Percentiles rank a stretch among this genome's conserved stretches.
Conservation (phyloP, 257 asterid species). For the Fraxinus cuspidata region DNA sequence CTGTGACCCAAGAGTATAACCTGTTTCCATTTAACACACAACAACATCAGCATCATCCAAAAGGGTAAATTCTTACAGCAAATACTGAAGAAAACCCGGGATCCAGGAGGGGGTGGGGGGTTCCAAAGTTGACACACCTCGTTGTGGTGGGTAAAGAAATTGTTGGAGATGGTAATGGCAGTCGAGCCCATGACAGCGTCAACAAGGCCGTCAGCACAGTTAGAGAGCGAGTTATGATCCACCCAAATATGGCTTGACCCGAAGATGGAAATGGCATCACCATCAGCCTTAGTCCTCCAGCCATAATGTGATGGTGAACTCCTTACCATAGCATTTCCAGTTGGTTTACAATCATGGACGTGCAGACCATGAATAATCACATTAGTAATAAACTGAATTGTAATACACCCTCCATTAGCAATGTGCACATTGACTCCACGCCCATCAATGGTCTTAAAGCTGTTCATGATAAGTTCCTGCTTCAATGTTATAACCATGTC, state of each 20-base stretch:
- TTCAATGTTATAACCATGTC: conserved; percentile 83
- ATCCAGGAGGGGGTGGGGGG: background rate
- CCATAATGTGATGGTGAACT: conserved; percentile 86
- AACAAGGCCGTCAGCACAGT: conserved; percentile 92
- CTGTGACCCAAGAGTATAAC: conserved; percentile 91
- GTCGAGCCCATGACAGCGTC: conserved; percentile 96
- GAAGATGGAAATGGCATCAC: conserved; percentile 82
- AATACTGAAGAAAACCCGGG: background rate
- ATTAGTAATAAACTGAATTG: conserved; percentile 72
- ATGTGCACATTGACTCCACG: conserved; percentile 86
- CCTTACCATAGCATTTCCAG: conserved; percentile 90
- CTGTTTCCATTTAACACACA: conserved; percentile 35
- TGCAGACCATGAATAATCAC: conserved; percentile 80
- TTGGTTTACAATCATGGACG: conserved; percentile 76
- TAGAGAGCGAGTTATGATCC: conserved; percentile 84
- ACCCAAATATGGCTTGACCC: conserved; percentile 90
- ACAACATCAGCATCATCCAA: background rate
- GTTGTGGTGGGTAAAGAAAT: conserved; percentile 82
- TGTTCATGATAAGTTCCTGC: conserved; percentile 90
- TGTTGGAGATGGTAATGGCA: conserved; percentile 85
- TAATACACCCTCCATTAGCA: conserved; percentile 78
- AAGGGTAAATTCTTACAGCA: background rate
- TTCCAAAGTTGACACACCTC: conserved; percentile 48
- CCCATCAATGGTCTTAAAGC: conserved; percentile 88
- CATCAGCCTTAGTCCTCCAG: conserved; percentile 96